phyloP scores from a whole-genome alignment of 1,284 basidiomycete genomes.

The Marasmius fiardii region DNA sequence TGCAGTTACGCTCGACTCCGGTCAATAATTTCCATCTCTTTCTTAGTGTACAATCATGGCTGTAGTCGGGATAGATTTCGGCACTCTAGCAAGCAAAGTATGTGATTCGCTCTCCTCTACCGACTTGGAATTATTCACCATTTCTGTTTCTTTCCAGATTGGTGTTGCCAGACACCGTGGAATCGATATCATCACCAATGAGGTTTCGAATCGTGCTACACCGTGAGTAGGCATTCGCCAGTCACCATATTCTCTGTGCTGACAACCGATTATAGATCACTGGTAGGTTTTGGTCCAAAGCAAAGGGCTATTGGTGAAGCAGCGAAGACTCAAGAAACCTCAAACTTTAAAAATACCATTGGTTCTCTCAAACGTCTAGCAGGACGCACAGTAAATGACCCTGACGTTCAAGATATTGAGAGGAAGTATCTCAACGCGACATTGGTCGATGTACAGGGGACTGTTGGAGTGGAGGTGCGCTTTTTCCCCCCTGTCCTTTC shows the following conservation, averaged over 20 bases:
- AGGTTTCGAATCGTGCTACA: constrained; percentile 92
- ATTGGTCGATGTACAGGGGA: constrained; percentile 79
- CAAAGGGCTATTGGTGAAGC: constrained; percentile 88
- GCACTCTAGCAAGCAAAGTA: constrained; percentile 81
- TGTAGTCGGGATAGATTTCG: constrained; percentile 92
- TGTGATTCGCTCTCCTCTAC: constrained; percentile 4
- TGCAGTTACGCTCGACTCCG: background rate
- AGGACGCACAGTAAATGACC: constrained; percentile 73
- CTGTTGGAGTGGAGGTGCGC: constrained; percentile 79
- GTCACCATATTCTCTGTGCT: background rate
- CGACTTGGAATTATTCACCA: constrained; percentile 6
- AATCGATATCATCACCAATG: constrained; percentile 94
- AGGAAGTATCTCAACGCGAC: constrained; percentile 86
- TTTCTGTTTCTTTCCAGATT: constrained; percentile 49
- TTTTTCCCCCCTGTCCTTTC: background rate
- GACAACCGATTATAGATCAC: constrained; percentile 53
- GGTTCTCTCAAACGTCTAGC: constrained; percentile 88
- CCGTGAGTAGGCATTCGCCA: constrained; percentile 57
- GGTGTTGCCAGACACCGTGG: constrained; percentile 91
- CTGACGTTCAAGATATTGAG: constrained; percentile 79
- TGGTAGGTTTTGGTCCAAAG: constrained; percentile 88
- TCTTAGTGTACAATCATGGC: constrained; percentile 42
- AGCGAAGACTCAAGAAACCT: constrained; percentile 96
- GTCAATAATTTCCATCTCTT: background rate
- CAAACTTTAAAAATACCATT: constrained; percentile 95